A percentile compares a stretch with the other conserved stretches of the same genome.
phyloP scores from a whole-genome alignment of 225 moss, liverwort and hornwort species.

The Physcomitrium patens region DNA sequence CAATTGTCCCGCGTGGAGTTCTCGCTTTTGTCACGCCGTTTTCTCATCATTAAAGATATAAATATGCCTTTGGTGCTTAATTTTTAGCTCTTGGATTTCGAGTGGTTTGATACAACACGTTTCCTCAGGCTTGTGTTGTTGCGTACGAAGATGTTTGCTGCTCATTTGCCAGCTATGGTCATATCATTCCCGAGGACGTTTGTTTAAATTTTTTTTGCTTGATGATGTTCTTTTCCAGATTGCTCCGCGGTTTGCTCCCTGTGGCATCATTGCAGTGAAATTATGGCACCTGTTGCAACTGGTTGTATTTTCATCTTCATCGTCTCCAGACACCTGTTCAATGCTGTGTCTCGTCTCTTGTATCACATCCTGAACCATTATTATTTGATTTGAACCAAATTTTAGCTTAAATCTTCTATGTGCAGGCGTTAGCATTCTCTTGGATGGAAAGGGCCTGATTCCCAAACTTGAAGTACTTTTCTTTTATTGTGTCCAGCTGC shows the following conservation, averaged over 20 bases:
- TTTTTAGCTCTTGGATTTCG: no score
- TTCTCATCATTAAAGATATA: no score
- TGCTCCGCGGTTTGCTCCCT: background rate
- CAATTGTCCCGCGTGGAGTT: no score
- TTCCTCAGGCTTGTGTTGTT: no score
- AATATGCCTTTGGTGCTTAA: no score
- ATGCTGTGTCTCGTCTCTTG: background rate
- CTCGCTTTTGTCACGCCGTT: no score
- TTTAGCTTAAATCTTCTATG: background rate
- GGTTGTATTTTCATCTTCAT: background rate
- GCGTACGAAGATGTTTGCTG: background rate
- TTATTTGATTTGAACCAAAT: background rate
- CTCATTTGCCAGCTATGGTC: background rate
- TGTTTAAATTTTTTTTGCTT: background rate
- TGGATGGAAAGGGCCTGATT: no score
- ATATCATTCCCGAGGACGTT: background rate
- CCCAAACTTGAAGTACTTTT: no score
- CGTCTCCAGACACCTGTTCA: background rate
- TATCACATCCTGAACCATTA: background rate
- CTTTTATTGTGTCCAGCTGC: no score
- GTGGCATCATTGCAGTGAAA: background rate
- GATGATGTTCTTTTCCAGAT: background rate
- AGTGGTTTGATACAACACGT: no score
- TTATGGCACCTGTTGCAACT: background rate
- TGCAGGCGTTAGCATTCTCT: background rate